A percentile compares a stretch with the other conserved stretches of the same genome.
Evolutionary conservation across 1,284 basidiomycete species (phyloP).

Genomic region (Trametes sp.): DNA sequence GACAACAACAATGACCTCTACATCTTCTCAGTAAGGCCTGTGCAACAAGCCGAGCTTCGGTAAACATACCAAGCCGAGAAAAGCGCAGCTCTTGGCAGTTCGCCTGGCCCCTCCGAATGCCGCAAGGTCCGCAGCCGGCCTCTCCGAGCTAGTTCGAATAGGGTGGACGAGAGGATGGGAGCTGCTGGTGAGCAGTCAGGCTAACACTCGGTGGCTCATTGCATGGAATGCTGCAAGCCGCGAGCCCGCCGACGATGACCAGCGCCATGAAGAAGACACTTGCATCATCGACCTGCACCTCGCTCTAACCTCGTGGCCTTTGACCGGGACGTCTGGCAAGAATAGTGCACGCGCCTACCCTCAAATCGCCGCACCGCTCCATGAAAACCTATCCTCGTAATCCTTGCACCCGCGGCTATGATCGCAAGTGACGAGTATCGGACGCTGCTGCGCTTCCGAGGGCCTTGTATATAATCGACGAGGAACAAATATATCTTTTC

Average conservation of each 20-base stretch:
- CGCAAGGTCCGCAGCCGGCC: not conserved
- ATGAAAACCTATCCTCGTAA: constrained; percentile 17
- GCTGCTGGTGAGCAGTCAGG: constrained; percentile 5
- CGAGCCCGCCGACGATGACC: not conserved
- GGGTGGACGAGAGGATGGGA: not conserved
- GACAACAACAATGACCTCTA: not conserved
- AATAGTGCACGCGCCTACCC: constrained; percentile 12
- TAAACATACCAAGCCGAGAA: not conserved
- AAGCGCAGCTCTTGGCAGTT: not conserved
- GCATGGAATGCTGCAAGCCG: not conserved
- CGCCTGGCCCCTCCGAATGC: not conserved
- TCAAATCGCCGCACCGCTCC: constrained; percentile 16
- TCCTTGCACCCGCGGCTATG: constrained; percentile 15
- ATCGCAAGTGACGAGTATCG: constrained; percentile 16
- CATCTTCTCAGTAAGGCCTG: not conserved
- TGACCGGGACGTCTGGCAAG: constrained; percentile 5
- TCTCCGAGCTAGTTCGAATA: no score
- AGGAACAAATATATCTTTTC: not conserved
- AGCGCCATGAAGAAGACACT: constrained; percentile 4
- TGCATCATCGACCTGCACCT: constrained; percentile 16
- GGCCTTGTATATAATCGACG: constrained; percentile 15
- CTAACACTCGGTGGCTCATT: not conserved
- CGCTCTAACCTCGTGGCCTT: constrained; percentile 9
- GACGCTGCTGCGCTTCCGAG: constrained; percentile 23
- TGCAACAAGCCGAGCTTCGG: not conserved